These are phyloP conservation scores for Pythium utonaiense DNA, from an alignment of 352 stramenopile species.

Conservation along the genomic window DNA sequence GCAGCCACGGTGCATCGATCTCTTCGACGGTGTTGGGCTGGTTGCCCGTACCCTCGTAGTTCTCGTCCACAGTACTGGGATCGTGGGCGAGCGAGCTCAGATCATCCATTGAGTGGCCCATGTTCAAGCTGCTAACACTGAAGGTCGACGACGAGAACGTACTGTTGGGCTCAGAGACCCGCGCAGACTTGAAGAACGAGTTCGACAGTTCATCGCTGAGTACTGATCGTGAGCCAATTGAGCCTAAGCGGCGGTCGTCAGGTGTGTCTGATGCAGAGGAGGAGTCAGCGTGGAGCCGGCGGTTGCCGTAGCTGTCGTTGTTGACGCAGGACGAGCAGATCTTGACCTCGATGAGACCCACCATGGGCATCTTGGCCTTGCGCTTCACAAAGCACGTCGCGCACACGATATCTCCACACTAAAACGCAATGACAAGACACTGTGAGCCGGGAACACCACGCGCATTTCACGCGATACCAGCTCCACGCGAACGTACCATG, in stretches of 20 bases:
- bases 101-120: background rate
- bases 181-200: slow-evolving; percentile 12
- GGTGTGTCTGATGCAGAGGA: background rate
- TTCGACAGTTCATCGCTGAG: slow-evolving; percentile 10
- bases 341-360: slow-evolving; percentile 22
- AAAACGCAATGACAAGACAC: background rate
- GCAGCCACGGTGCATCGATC: slow-evolving; percentile 17
- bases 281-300: slow-evolving; percentile 3
- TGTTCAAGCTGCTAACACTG: slow-evolving; percentile 15
- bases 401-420: slow-evolving; percentile 23
- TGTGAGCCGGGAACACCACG: background rate
- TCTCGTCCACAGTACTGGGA: background rate
- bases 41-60: background rate
- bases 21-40: slow-evolving; percentile 1
- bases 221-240: slow-evolving; percentile 4
- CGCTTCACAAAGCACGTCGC: slow-evolving; percentile 24
- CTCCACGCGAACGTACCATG: slow-evolving; percentile 19
- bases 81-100: slow-evolving; percentile 7
- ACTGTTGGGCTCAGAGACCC: slow-evolving; percentile 9
- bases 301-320: slow-evolving; percentile 9
- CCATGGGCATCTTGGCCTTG: slow-evolving; percentile 25
- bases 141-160: slow-evolving; percentile 23
- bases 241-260: background rate
- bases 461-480: background rate
- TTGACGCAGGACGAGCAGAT: slow-evolving; percentile 24